Evolutionary conservation across 176 grass and related monocot species (phyloP), one percentile per base, ranked within the genome.

Genomic region (Oryza coarctata): DNA sequence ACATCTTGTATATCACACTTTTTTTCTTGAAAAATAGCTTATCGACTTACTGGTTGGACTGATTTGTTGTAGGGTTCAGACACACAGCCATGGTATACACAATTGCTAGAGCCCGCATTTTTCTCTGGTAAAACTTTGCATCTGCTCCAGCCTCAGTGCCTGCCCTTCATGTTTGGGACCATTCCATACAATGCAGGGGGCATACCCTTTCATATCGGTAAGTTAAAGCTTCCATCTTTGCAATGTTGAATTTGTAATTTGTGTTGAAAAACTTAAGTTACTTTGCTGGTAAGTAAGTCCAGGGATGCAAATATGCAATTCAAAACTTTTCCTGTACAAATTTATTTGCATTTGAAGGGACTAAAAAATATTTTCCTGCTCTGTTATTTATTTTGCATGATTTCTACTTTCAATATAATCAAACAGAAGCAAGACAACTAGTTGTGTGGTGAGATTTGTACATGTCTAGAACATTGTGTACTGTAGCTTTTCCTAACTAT

Each of bases 91-190:
- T 69, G 40, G 81, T 75, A 84, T 45, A 83, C 45, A 49, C 84
- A 93, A 67, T 87, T 91, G 86, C 38, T 95, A 40, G 92, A 98
- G 45, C 95, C 95, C 1, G 88, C 92, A 35, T 91, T 98, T 87
- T 58, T 87, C 72, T 82, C 81, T 74, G 74, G 68, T 3, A 71
- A 83, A 72, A 84, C 88, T 71, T 81, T 98, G 41, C 93, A 94
- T 75, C 39, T 91, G 15, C 20, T 98, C 35, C 92, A 98, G 84
- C 75, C 92, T 71, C 77, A 77, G 31, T 98, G 95, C 26, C 10
- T 31, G 18, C 81, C 90, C 29, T 84, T 63, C 77, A 60, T 79
- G 60, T 90, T 84, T 26, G 75, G 78, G 31, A 79, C 79, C 55
- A 52, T 90, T 88, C 88, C 84, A 31, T 80, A 89, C 45, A 62